Base-by-base conservation (phyloP, 2,329 filamentous ascomycete genomes). In the Hymenoscyphus albidus region DNA sequence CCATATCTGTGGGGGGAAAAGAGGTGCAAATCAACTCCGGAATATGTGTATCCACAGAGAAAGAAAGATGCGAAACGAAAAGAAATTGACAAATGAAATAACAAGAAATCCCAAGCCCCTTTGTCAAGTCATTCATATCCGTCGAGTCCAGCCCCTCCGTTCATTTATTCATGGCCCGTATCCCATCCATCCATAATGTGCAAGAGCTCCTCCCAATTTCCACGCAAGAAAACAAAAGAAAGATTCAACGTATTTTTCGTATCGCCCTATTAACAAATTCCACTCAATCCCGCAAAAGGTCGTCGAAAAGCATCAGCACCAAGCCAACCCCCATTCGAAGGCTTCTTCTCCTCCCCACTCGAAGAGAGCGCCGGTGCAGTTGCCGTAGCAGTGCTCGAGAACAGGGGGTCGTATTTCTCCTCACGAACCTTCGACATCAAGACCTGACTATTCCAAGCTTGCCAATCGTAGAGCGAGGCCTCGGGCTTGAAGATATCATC, bases 401-500 rank as follows among this genome's bases (percentile, higher is more conserved):
- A 62, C 27, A 68, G 65, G 6, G 55, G 63, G 40, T 72, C 71
- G 55, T 65, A 70, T 60, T 72, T 73, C 62, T 75, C 73, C 55
- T 75, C 73, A n/a, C 73, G 40, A 58, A 71, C 72, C 54, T 70
- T 70, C 3, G 67, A 70, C 70, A 73, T 71, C 12, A 73, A 22
- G 38, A 73, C 69, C 61, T 73, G 70, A 14, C 64, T 70, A 51
- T 71, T 74, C 71, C 72, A 74, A 7, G 68, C 65, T 44, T 74
- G 72, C 73, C 73, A 75, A 56, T 73, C 72, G 57, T 73, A 75
- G 58, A 71, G 57, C 1, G 70, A 69, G 4, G 66, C 65, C 44
- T 74, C 71, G 6, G 70, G 68, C 60, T 73, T 74, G 61, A 74
- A 74, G 14, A 74, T 71, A 62, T 75, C 74, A 35, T 75, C 73